These are phyloP conservation scores for Kodamaea nitidulidarum DNA, from an alignment of 805 yeast species.

Conservation along the genomic window DNA sequence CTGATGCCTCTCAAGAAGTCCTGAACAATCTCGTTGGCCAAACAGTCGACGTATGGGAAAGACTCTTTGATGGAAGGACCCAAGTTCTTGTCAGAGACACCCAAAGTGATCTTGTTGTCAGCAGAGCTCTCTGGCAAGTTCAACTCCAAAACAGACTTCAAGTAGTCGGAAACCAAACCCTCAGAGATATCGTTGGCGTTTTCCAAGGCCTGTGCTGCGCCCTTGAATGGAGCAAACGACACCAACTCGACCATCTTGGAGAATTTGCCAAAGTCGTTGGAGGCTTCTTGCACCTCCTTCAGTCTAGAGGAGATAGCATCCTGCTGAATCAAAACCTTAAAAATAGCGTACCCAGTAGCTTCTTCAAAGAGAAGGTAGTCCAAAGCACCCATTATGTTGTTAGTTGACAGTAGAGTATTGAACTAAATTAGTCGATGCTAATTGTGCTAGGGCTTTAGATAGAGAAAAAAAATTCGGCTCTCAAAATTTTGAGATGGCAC, in stretches of 20 bases:
- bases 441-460: constrained; percentile 3
- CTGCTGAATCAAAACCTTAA: constrained; percentile 89
- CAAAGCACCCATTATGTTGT: constrained; percentile 30
- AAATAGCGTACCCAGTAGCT: constrained; percentile 96
- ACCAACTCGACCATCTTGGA: constrained; percentile 91
- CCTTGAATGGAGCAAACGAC: constrained; percentile 96
- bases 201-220: constrained; percentile 98
- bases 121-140: constrained; percentile 78
- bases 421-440: constrained; percentile 3
- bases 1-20: constrained; percentile 94
- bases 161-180: constrained; percentile 90
- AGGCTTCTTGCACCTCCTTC: constrained; percentile 90
- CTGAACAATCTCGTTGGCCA: constrained; percentile 87
- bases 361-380: constrained; percentile 95
- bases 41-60: constrained; percentile 85
- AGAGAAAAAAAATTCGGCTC: constrained; percentile 3
- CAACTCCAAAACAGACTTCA: constrained; percentile 83
- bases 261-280: constrained; percentile 79
- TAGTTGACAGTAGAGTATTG: constrained; percentile 5
- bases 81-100: constrained; percentile 89
- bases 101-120: constrained; percentile 66
- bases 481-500: constrained; percentile 4
- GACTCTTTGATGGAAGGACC: constrained; percentile 95
- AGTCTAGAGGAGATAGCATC: constrained; percentile 89
- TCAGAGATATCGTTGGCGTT: constrained; percentile 97